These are phyloP conservation scores for Ustilago xerochloae DNA, from an alignment of 1,284 basidiomycete genomes.

Conservation along the genomic window DNA sequence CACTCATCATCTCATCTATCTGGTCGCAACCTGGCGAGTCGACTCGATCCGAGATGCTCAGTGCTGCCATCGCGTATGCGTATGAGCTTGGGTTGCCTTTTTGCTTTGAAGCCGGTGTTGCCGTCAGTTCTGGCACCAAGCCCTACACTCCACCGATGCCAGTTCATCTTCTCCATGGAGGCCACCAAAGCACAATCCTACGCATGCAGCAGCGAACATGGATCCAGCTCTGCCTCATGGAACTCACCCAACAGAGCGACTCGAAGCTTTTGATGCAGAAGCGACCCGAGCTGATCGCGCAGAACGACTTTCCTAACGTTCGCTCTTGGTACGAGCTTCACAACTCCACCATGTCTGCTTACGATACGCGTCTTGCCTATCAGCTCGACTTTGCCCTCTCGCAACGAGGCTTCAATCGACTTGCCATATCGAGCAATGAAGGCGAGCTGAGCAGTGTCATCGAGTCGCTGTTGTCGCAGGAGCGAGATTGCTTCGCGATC, in stretches of 20 bases:
- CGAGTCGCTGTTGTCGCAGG: slow-evolving; percentile 10
- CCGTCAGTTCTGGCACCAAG: slow-evolving; percentile 15
- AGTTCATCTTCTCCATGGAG: slow-evolving; percentile 7
- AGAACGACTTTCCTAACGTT: slow-evolving; percentile 19
- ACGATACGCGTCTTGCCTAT: slow-evolving; percentile 35
- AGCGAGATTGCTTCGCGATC: slow-evolving; percentile 12
- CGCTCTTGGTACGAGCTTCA: slow-evolving; percentile 29
- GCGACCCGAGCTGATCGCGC: slow-evolving; percentile 20
- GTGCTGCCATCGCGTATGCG: slow-evolving; percentile 61
- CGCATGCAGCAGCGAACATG: slow-evolving; percentile 42
- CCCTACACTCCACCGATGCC: slow-evolving; percentile 23
- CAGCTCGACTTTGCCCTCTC: slow-evolving; percentile 32
- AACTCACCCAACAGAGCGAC: slow-evolving; percentile 25
- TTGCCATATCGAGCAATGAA: not conserved
- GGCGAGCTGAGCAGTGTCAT: slow-evolving; percentile 6
- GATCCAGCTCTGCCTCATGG: slow-evolving; percentile 45
- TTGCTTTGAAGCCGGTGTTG: slow-evolving; percentile 24
- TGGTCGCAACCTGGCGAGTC: slow-evolving; percentile 75
- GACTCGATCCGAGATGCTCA: slow-evolving; percentile 62
- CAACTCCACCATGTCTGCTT: slow-evolving; percentile 17
- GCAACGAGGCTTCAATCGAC: slow-evolving; percentile 19
- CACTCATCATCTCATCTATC: slow-evolving; percentile 83
- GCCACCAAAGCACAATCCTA: slow-evolving; percentile 9
- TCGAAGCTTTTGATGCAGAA: slow-evolving; percentile 6
- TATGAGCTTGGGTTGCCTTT: slow-evolving; percentile 65